Base-by-base conservation (phyloP, 225 moss, liverwort and hornwort species). In the Anthoceros angustus region DNA sequence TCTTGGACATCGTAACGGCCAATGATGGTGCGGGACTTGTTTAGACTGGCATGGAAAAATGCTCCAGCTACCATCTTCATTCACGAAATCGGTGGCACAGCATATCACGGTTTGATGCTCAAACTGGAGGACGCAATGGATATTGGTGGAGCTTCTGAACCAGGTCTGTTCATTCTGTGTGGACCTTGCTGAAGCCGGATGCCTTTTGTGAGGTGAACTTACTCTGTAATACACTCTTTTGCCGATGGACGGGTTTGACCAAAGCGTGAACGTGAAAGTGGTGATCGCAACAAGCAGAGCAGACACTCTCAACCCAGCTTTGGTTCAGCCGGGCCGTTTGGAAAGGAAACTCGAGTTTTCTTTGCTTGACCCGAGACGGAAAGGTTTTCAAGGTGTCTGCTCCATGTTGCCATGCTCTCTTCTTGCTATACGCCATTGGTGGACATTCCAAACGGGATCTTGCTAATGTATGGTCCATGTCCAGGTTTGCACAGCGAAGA, bases 161-260 rank as follows among this genome's bases (percentile, higher is more conserved):
- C 94, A 90, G 87, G 90, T 32, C 32, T 32, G 32, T 90, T 40
- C 14, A 16, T 8, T 6, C 43, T 61, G 39, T 18, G 41, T 32
- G 15, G 8, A 40, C 5, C 40, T 40, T 41, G 32, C 25, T 62
- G 25, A 11, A 11, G 20, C 41, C 38, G 46, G 40, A 62, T 20
- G 39, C 42, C 14, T 42, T 38, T 48, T 40, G 25, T 70, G 24
- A 9, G 9, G 46, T 42, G 67, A 25, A 26, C 10, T 32, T 8
- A 55, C 62, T 38, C n/a, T 25, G 21, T 55, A 8, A n/a, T 8
- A 50, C 14, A 26, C 16, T 61, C 10, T 20, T 0, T 7, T 14
- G 60, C 84, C 90, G 93, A 93, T 93, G 90, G 93, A 93, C 76
- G 90, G 93, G 67, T 93, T 93, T 72, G 93, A 93, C 75, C 93